A percentile compares a stretch with the other conserved stretches of the same genome.
phyloP scores from a whole-genome alignment of 2,329 filamentous ascomycete species.

The Nakataea oryzae region DNA sequence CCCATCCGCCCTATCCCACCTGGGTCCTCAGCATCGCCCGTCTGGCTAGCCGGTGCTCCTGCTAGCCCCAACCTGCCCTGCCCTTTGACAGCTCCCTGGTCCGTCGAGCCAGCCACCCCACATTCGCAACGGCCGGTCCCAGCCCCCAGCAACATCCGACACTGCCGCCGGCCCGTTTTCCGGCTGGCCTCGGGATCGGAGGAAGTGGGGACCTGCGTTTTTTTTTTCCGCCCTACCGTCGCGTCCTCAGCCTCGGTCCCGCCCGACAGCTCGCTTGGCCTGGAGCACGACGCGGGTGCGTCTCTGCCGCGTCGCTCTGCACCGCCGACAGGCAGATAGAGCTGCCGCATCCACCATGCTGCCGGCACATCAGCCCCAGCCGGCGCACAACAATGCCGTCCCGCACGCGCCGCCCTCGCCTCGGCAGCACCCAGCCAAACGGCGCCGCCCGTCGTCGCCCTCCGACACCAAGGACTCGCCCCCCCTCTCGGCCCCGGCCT shows the following conservation, averaged over 20 bases:
- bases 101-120: neutral
- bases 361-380: neutral
- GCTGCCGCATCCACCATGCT: neutral
- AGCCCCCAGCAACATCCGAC: neutral
- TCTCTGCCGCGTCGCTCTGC: neutral
- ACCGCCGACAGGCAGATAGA: neutral
- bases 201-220: neutral
- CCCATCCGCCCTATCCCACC: neutral
- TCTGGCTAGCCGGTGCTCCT: neutral
- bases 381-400: conserved; percentile 27
- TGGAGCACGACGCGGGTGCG: neutral
- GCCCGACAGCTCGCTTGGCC: neutral
- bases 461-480: conserved; percentile 29
- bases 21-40: neutral
- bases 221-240: neutral
- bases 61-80: neutral
- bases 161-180: neutral
- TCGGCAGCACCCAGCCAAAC: conserved; percentile 43
- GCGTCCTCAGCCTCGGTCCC: neutral
- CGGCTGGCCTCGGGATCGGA: neutral
- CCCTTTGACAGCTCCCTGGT: neutral
- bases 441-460: conserved; percentile 43
- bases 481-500: conserved; percentile 22
- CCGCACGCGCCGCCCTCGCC: conserved; percentile 36
- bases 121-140: neutral